These are phyloP conservation scores for Aspergillus unguis DNA, from an alignment of 2,329 filamentous ascomycete species.

Conservation along the genomic window DNA sequence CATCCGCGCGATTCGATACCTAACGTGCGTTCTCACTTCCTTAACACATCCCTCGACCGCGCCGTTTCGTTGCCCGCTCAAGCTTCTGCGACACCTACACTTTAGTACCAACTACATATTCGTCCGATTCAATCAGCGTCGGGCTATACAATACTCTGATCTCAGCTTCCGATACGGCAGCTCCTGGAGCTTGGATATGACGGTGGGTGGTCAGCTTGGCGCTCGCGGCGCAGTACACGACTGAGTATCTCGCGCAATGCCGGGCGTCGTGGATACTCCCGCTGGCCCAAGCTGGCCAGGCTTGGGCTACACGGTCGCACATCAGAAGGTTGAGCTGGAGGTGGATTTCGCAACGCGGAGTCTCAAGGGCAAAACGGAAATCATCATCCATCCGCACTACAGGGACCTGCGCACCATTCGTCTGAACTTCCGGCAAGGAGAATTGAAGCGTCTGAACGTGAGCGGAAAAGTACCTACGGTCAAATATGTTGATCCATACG, in stretches of 20 bases:
- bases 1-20: neutral
- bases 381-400: conserved; percentile 68
- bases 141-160: neutral
- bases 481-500: conserved; percentile 43
- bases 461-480: conserved; percentile 41
- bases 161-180: conserved; percentile 4
- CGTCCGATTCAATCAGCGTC: neutral
- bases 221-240: conserved; percentile 37
- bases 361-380: conserved; percentile 74
- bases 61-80: neutral
- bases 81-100: neutral
- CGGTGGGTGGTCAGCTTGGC: conserved; percentile 34
- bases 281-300: conserved; percentile 28
- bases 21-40: neutral
- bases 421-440: conserved; percentile 63
- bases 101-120: neutral
- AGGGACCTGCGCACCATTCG: conserved; percentile 54
- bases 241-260: conserved; percentile 38
- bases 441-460: conserved; percentile 51
- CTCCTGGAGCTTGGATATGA: conserved; percentile 36
- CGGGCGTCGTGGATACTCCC: conserved; percentile 38
- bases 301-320: conserved; percentile 60
- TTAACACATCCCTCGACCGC: neutral
- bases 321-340: conserved; percentile 86
- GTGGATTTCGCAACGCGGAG: conserved; percentile 75